These are phyloP conservation scores for Endocladia muricata DNA, from an alignment of 31 red algal genomes.

Conservation along the genomic window DNA sequence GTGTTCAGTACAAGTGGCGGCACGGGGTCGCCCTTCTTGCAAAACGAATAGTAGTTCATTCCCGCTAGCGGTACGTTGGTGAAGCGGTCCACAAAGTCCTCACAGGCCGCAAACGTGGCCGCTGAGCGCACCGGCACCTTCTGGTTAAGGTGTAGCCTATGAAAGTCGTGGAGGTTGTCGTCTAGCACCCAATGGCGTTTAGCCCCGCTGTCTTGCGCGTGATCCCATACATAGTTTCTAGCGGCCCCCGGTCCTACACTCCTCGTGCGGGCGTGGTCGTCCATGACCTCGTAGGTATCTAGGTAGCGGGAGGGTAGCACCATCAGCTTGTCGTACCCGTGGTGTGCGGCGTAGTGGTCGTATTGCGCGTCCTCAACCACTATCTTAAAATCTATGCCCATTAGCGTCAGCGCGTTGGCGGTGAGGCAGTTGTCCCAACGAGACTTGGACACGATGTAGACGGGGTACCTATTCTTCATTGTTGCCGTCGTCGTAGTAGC, in stretches of 20 bases:
- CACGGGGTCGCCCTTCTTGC: neutral
- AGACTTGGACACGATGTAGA: neutral
- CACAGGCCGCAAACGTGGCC: neutral
- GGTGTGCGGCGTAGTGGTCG: neutral
- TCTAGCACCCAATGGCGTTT: neutral
- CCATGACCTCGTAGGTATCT: too few relatives aligned
- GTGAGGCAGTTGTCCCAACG: slow-evolving; percentile 1
- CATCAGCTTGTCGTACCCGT: neutral
- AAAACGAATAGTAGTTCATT: neutral
- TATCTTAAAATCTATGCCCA: neutral
- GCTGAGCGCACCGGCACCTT: neutral
- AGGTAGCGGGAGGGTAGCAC: neutral
- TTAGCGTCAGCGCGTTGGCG: neutral
- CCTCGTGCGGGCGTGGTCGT: too few relatives aligned
- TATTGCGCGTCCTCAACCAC: neutral
- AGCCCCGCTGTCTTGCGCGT: neutral
- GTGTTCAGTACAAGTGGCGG: slow-evolving; percentile 1
- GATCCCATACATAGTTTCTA: slow-evolving; percentile 5
- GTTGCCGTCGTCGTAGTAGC: neutral
- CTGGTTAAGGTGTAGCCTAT: neutral
- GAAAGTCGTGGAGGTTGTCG: slow-evolving; percentile 2
- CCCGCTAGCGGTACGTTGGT: neutral
- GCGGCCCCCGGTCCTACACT: neutral
- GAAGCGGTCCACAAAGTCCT: neutral
- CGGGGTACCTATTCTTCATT: neutral